Base-by-base conservation (phyloP, 495 filamentous ascomycete genomes). In the Penicillium paradoxum region DNA sequence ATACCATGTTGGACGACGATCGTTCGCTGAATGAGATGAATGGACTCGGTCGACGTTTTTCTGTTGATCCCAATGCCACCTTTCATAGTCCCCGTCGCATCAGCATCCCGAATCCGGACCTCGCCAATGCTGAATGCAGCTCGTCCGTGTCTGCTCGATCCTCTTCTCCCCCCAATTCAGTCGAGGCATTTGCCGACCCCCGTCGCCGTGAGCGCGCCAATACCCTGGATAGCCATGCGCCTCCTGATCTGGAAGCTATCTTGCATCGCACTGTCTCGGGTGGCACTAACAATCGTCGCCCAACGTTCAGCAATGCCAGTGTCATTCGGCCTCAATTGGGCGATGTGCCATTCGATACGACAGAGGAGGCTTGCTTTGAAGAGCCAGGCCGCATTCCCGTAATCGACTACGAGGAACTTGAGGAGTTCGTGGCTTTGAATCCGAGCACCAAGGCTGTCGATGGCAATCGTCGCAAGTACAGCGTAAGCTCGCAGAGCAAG, bases 151-250 rank as follows among this genome's bases (percentile, higher is more conserved):
- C 81, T 6, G 83, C 81, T 32, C 79, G 88, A 22, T 89, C 88
- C 2, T 76, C 80, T 0, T 98, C 95, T 15, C 91, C 91, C 10
- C 91, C 93, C 2, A 97, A 97, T 67, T 98, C 93, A 3, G 93
- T 98, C 21, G 92, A 97, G 68, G 93, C 93, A 14, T 98, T 98
- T 68, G 95, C 92, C 3, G 90, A 93, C 56, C 76, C 69, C 2
- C 79, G 82, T 53, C 79, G 83, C 41, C 81, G 83, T 8, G 89
- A 90, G 17, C 78, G 82, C 40, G 81, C 83, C 30, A 82, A 81
- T 30, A 87, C 84, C 2, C 50, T 84, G 33, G 82, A 80, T 54
- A 87, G 84, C 68, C 77, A 77, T 54, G 74, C 59, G 1, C 68
- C 76, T 46, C 82, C 83, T 5, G 76, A 80, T 29, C 50, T 83